Conservation (phyloP, 1,139 yeast species). For the Yarrowia galli region DNA sequence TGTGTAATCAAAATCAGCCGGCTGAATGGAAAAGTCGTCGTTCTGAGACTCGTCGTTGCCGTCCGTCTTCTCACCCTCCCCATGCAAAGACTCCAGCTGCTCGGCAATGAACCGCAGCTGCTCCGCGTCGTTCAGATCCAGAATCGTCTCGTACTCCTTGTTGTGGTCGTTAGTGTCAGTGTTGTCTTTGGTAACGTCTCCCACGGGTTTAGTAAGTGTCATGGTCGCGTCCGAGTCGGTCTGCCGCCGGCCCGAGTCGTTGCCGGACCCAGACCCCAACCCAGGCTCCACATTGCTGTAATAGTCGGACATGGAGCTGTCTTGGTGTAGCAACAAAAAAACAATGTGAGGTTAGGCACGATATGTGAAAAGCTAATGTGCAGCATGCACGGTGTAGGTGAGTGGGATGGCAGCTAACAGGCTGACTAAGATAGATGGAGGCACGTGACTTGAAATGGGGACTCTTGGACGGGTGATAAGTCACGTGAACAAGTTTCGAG, state of each 20-base stretch:
- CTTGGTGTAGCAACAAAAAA: slow-evolving; percentile 7
- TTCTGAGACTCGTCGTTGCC: background rate
- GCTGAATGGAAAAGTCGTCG: slow-evolving; percentile 3
- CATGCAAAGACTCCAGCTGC: slow-evolving; percentile 45
- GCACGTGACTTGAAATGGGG: background rate
- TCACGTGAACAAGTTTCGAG: background rate
- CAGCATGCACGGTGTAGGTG: background rate
- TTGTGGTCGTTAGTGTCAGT: slow-evolving; percentile 8
- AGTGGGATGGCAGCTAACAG: background rate
- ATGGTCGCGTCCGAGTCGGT: background rate
- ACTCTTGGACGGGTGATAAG: background rate
- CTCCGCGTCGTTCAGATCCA: slow-evolving; percentile 46
- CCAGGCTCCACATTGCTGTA: slow-evolving; percentile 31
- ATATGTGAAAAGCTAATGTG: slow-evolving; percentile 12
- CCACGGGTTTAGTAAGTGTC: slow-evolving; percentile 11
- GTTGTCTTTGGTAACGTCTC: background rate
- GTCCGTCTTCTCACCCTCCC: slow-evolving; percentile 20
- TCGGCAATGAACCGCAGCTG: slow-evolving; percentile 47
- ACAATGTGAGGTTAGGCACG: slow-evolving; percentile 18
- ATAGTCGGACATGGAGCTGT: slow-evolving; percentile 23
- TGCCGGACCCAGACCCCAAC: slow-evolving; percentile 1
- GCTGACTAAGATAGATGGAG: background rate
- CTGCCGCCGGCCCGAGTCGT: slow-evolving; percentile 3
- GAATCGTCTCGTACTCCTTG: slow-evolving; percentile 39
- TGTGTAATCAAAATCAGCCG: slow-evolving; percentile 4